phyloP scores from a whole-genome alignment of 2,329 filamentous ascomycete species.

The Trichoderma pleuroti region DNA sequence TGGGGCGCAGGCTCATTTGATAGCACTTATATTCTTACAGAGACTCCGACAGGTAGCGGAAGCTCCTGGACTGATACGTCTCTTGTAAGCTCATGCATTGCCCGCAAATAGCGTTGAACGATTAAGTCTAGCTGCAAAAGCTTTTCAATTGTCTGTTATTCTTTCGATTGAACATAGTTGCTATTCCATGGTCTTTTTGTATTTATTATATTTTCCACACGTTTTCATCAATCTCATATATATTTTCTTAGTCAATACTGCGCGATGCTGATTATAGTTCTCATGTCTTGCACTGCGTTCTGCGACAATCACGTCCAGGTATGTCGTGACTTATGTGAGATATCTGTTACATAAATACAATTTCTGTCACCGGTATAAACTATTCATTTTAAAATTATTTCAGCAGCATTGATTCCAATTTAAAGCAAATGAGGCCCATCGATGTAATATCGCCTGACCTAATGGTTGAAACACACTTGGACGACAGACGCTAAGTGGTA shows the following conservation, averaged over 20 bases:
- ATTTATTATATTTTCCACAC: neutral
- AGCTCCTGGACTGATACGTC: slow-evolving; percentile 2
- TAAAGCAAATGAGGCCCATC: neutral
- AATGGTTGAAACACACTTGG: neutral
- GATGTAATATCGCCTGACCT: neutral
- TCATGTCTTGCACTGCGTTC: neutral
- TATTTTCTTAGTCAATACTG: neutral
- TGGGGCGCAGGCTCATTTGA: slow-evolving; percentile 13
- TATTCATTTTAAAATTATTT: neutral
- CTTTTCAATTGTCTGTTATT: neutral
- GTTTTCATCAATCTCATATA: neutral
- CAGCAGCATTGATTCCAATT: neutral
- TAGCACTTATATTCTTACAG: neutral
- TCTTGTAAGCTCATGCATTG: neutral
- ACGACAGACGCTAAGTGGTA: neutral
- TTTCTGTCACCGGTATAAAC: neutral
- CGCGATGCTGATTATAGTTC: neutral
- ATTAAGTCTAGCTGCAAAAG: neutral
- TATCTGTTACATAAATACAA: neutral
- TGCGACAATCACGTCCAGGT: neutral
- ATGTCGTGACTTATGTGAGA: neutral
- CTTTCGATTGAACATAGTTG: neutral
- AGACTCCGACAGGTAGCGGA: neutral
- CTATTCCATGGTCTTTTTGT: neutral
- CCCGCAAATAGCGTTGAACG: neutral